These are phyloP conservation scores for Macrolepiota albuminosa DNA, from an alignment of 768 basidiomycete genomes.

Conservation along the genomic window DNA sequence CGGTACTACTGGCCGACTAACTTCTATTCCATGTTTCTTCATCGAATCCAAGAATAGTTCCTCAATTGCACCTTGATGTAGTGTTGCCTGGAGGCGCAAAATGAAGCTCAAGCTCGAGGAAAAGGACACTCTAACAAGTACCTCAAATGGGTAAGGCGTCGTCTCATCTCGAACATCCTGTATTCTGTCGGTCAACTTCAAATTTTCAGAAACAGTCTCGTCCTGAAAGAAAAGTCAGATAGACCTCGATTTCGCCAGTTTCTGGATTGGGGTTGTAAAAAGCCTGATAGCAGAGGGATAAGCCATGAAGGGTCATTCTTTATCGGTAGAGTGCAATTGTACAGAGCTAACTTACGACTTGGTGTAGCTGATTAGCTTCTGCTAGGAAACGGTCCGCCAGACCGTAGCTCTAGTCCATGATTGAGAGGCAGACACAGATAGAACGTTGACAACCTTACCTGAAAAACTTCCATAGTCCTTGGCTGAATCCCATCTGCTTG, in stretches of 20 bases:
- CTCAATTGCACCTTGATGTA: slow-evolving; percentile 65
- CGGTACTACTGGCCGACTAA: slow-evolving; percentile 48
- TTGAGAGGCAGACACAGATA: not conserved
- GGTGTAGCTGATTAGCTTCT: slow-evolving; percentile 66
- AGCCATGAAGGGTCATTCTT: not conserved
- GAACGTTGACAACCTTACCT: slow-evolving; percentile 26
- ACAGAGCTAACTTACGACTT: slow-evolving; percentile 47
- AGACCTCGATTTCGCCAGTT: slow-evolving; percentile 57
- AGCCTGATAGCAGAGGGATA: slow-evolving; percentile 36
- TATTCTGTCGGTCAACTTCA: slow-evolving; percentile 56
- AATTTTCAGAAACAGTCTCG: not conserved
- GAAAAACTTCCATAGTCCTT: slow-evolving; percentile 48
- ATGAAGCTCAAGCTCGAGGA: not conserved
- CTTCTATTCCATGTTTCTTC: slow-evolving; percentile 37
- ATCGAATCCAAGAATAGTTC: slow-evolving; percentile 55
- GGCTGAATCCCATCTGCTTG: slow-evolving; percentile 62
- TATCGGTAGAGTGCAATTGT: not conserved
- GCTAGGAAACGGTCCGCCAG: slow-evolving; percentile 58
- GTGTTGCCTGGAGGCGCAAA: slow-evolving; percentile 35
- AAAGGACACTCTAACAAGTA: slow-evolving; percentile 16
- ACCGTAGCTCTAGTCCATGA: slow-evolving; percentile 60
- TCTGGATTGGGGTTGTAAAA: slow-evolving; percentile 65
- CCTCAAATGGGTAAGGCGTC: slow-evolving; percentile 72
- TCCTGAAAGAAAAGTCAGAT: slow-evolving; percentile 6
- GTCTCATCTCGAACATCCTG: slow-evolving; percentile 57